These are phyloP conservation scores for Eurotiales sp. DNA, from an alignment of 2,329 filamentous ascomycete genomes.

Conservation along the genomic window DNA sequence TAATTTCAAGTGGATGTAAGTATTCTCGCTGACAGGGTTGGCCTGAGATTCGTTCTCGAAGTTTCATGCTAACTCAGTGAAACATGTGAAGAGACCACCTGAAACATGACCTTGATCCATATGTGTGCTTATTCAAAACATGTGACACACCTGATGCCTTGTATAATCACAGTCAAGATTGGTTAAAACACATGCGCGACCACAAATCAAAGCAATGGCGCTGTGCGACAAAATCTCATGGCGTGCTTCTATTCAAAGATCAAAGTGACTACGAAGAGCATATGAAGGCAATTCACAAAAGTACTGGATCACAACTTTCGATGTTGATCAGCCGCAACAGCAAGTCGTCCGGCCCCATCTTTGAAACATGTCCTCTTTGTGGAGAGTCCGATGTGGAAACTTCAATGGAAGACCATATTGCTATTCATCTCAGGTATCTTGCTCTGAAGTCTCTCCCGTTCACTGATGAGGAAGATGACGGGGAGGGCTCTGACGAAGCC, in stretches of 20 bases:
- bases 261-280: slow-evolving; percentile 6
- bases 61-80: background rate
- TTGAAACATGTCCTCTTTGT: slow-evolving; percentile 10
- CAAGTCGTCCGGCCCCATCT: slow-evolving; percentile 4
- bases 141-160: slow-evolving; percentile 3
- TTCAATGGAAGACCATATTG: slow-evolving; percentile 7
- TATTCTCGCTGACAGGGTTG: too few species aligned
- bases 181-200: slow-evolving; percentile 11
- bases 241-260: background rate
- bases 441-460: slow-evolving; percentile 9
- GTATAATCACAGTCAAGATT: slow-evolving; percentile 9
- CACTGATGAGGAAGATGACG: background rate
- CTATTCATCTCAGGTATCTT: slow-evolving; percentile 8
- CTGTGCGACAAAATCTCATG: slow-evolving; percentile 9
- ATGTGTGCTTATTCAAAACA: slow-evolving; percentile 10
- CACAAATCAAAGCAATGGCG: slow-evolving; percentile 9
- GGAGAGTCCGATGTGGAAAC: background rate
- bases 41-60: too few species aligned
- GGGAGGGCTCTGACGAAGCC: background rate
- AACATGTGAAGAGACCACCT: slow-evolving; percentile 3
- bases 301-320: background rate
- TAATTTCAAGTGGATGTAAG: slow-evolving; percentile 8
- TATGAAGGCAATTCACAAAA: slow-evolving; percentile 4
- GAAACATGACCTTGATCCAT: slow-evolving; percentile 12
- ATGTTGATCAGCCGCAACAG: background rate